Percentiles rank a stretch among this genome's conserved stretches.
Conservation (phyloP, 2,329 filamentous ascomycete species). For the Penicillium sp. region DNA sequence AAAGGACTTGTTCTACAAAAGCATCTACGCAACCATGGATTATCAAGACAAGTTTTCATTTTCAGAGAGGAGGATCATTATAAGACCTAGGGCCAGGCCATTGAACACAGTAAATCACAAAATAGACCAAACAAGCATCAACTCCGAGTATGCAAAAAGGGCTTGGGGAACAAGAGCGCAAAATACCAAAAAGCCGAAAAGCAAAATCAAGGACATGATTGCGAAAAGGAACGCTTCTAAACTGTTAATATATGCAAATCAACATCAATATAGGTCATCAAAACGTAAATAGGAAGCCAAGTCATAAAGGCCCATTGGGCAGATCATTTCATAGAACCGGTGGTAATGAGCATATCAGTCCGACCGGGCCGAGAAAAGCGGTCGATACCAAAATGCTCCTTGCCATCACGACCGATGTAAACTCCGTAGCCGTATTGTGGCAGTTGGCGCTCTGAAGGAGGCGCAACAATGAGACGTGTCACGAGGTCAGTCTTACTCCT, state of each 20-base stretch:
- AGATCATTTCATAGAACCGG: constrained; percentile 30
- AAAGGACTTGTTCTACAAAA: too few species aligned
- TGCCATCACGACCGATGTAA: constrained; percentile 60
- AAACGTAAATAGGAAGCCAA: constrained; percentile 6
- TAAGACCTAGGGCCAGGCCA: not conserved
- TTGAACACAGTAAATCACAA: not conserved
- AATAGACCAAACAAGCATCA: not conserved
- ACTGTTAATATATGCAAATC: not conserved
- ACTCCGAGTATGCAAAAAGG: constrained; percentile 13
- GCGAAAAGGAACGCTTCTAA: not conserved
- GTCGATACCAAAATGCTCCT: constrained; percentile 63
- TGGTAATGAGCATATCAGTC: constrained; percentile 47
- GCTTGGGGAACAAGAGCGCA: not conserved
- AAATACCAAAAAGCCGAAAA: not conserved
- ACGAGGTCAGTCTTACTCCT: constrained; percentile 69
- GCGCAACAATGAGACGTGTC: constrained; percentile 63
- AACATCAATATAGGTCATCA: constrained; percentile 3
- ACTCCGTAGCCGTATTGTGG: constrained; percentile 60
- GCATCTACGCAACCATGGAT: too few species aligned
- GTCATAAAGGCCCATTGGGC: not conserved
- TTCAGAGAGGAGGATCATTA: not conserved
- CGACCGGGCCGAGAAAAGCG: constrained; percentile 50
- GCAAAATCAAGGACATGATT: not conserved
- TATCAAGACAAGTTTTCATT: not conserved
- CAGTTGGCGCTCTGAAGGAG: constrained; percentile 39